Percentiles rank a stretch among this genome's conserved stretches.
Conservation (phyloP, 768 basidiomycete species). For the Mycena venus region DNA sequence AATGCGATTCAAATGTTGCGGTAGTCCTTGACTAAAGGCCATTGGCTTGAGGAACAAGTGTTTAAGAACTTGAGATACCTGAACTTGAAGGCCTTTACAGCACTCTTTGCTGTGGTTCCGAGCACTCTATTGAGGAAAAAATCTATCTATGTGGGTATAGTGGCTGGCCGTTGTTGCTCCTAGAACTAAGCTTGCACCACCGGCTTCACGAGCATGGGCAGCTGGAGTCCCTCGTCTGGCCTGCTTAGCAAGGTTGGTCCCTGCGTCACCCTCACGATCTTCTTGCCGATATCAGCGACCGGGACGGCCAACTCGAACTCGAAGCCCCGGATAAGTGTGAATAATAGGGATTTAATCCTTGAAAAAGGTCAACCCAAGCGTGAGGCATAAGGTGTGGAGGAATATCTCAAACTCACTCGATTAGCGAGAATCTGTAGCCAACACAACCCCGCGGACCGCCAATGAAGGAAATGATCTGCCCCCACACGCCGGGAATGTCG, state of each 20-base stretch:
- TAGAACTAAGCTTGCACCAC: not conserved
- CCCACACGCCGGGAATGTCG: conserved; percentile 55
- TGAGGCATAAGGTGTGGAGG: too few relatives aligned
- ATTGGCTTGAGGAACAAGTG: too few relatives aligned
- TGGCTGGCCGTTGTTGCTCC: too few relatives aligned
- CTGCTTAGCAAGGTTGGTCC: not conserved
- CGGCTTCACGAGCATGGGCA: not conserved
- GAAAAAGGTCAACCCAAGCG: too few relatives aligned
- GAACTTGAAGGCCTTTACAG: too few relatives aligned
- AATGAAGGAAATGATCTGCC: conserved; percentile 54
- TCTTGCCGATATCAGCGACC: not conserved
- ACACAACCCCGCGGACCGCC: conserved; percentile 62
- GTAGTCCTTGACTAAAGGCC: too few relatives aligned
- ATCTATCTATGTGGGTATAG: too few relatives aligned
- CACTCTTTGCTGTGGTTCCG: too few relatives aligned
- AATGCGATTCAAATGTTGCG: too few relatives aligned
- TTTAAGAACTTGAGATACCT: too few relatives aligned
- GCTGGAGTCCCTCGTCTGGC: not conserved
- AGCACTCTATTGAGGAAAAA: too few relatives aligned
- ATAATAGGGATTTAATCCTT: not conserved
- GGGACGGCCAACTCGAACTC: not conserved
- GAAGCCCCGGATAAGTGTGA: not conserved
- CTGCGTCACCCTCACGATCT: not conserved
- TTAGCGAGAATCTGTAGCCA: conserved; percentile 36
- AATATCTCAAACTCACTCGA: not conserved